Evolutionary conservation across 139 green algal genomes (phyloP).

Genomic region (Chlorella sp.): DNA sequence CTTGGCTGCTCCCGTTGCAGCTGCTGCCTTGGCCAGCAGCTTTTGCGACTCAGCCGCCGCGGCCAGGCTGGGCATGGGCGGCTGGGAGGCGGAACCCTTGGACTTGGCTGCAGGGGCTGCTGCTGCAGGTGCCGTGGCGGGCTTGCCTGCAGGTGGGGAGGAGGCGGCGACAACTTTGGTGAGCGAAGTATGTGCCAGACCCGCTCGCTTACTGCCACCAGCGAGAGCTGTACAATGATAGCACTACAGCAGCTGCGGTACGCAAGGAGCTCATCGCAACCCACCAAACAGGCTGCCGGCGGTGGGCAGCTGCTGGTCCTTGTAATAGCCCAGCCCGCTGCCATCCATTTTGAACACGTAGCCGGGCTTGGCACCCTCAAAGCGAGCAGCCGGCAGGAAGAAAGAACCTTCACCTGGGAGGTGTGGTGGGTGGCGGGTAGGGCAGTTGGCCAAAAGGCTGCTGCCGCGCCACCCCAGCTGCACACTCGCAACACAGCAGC

Average conservation of each 20-base stretch:
- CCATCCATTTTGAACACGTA: constrained; percentile 63
- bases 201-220: too few relatives aligned
- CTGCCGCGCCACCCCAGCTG: neutral
- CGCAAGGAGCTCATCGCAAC: too few relatives aligned
- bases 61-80: constrained; percentile 23
- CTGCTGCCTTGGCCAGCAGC: constrained; percentile 4
- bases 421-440: neutral
- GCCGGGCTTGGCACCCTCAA: constrained; percentile 49
- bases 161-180: too few relatives aligned
- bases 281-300: constrained; percentile 30
- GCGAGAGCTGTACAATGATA: neutral
- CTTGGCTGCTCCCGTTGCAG: neutral
- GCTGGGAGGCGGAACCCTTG: constrained; percentile 9
- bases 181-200: too few relatives aligned
- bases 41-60: constrained; percentile 16
- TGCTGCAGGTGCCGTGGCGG: neutral
- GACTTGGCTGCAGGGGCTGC: neutral
- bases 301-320: constrained; percentile 33
- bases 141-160: constrained; percentile 8
- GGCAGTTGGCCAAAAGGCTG: neutral
- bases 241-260: too few relatives aligned
- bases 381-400: constrained; percentile 46
- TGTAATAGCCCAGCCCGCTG: constrained; percentile 73
- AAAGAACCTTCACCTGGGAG: neutral
- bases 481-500: neutral